Percentiles rank a stretch among this genome's conserved stretches.
phyloP scores from a whole-genome alignment of 176 grass and related monocot genomes.

The Aegilops umbellulata region DNA sequence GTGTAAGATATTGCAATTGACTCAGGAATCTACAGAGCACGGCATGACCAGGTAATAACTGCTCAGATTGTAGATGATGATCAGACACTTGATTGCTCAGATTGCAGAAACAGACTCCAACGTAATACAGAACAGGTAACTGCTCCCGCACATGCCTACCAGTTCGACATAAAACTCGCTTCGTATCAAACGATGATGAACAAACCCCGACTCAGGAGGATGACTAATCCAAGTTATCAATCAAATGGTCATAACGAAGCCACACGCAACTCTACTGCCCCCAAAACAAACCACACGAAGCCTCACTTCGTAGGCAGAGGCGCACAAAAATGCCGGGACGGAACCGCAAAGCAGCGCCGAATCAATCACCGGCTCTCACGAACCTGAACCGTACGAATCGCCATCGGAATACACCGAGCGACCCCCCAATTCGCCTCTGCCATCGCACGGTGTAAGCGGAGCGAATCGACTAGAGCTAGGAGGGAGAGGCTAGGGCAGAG shows the following conservation, averaged over 20 bases:
- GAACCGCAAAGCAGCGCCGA: neutral
- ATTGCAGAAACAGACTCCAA: neutral
- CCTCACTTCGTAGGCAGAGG: neutral
- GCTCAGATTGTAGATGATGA: neutral
- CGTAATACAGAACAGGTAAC: neutral
- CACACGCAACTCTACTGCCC: neutral
- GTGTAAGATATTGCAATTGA: neutral
- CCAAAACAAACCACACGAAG: neutral
- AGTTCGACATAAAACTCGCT: neutral
- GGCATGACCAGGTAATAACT: too few relatives aligned
- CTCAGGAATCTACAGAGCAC: neutral
- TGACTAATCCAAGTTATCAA: neutral
- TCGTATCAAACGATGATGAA: neutral
- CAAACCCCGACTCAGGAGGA: neutral
- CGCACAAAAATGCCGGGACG: neutral
- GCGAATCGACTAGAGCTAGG: neutral
- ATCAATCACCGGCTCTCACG: neutral
- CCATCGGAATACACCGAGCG: neutral
- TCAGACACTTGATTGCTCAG: neutral
- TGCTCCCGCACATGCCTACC: neutral
- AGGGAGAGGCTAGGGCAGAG: neutral
- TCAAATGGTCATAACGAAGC: neutral
- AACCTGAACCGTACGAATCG: neutral
- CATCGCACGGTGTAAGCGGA: neutral
- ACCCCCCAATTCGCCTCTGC: neutral